Conservation (phyloP, 768 basidiomycete species). For the Hydnum rufescens region DNA sequence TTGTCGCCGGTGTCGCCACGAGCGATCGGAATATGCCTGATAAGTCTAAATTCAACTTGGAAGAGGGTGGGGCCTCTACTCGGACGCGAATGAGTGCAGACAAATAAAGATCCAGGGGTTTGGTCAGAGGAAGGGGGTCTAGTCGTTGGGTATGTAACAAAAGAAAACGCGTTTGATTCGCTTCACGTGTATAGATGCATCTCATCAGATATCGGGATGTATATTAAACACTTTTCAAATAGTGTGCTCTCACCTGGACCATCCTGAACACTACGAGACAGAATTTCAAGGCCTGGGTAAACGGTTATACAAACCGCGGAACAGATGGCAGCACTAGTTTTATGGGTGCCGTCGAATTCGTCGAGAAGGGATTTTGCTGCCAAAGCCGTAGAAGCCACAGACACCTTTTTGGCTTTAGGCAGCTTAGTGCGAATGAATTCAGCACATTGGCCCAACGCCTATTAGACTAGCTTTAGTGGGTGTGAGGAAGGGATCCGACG, state of each 20-base stretch:
- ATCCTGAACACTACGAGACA: not conserved
- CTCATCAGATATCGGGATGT: too few species aligned
- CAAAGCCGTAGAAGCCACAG: not conserved
- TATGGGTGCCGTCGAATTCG: not conserved
- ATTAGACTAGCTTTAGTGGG: not conserved
- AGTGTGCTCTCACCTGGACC: not conserved
- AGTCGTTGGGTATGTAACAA: not conserved
- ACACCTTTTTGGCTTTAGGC: not conserved
- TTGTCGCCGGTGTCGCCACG: too few species aligned
- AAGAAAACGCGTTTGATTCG: not conserved
- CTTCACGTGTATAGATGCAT: too few species aligned
- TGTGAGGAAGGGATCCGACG: not conserved
- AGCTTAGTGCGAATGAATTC: not conserved
- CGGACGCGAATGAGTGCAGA: not conserved
- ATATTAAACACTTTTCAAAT: not conserved
- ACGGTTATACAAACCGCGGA: not conserved
- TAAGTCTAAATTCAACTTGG: not conserved
- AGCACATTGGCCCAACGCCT: conserved; percentile 1
- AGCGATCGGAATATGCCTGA: not conserved
- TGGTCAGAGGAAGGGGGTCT: not conserved
- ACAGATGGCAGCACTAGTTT: not conserved
- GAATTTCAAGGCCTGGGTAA: not conserved
- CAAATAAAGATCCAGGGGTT: not conserved
- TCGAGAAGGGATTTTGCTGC: not conserved
- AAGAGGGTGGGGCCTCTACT: not conserved